phyloP scores from a whole-genome alignment of 305 asterid genomes.

The Withania somnifera region DNA sequence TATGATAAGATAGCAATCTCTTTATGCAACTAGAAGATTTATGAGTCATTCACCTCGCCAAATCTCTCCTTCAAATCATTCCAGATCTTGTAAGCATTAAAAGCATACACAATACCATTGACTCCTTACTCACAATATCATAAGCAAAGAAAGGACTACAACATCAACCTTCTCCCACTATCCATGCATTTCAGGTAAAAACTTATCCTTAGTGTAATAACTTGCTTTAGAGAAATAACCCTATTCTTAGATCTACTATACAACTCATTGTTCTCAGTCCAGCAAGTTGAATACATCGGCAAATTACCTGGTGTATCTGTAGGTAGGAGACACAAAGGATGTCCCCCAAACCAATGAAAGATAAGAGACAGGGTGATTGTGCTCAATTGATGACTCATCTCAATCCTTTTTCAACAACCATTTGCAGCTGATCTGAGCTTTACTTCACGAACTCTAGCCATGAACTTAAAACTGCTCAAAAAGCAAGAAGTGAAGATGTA shows the following conservation, averaged over 20 bases:
- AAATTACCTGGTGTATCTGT: neutral
- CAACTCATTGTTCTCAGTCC: neutral
- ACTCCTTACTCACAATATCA: neutral
- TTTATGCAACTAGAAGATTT: neutral
- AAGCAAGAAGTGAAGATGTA: neutral
- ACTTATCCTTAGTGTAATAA: neutral
- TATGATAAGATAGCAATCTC: neutral
- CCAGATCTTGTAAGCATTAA: neutral
- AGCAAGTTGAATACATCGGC: neutral
- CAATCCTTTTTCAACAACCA: neutral
- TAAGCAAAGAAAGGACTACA: neutral
- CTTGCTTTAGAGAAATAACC: neutral
- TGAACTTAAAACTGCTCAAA: neutral
- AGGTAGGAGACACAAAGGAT: neutral
- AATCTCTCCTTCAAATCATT: neutral
- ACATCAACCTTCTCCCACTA: neutral
- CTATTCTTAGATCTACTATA: neutral
- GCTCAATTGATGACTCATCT: neutral
- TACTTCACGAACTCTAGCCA: neutral
- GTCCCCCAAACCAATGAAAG: neutral
- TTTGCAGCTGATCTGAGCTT: neutral
- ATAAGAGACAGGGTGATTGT: neutral
- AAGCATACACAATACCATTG: neutral
- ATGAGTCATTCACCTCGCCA: neutral
- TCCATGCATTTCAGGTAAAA: neutral